Percentiles rank a stretch among this genome's conserved stretches.
Evolutionary conservation across 371 early-diverging fungal species (phyloP).

Genomic region (Mucor plumbeus): DNA sequence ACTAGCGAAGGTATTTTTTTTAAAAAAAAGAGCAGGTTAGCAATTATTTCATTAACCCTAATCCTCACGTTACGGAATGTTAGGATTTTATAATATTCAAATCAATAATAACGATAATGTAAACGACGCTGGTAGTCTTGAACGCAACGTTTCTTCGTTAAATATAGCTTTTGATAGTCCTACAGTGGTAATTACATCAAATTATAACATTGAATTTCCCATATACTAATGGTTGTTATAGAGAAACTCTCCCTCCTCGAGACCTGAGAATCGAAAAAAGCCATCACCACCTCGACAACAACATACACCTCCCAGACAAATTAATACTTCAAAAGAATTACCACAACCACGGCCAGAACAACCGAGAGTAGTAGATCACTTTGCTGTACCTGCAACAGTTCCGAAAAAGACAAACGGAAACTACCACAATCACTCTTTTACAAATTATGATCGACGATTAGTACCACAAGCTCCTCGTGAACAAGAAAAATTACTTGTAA

Average conservation of each 20-base stretch:
- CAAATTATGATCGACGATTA: not conserved
- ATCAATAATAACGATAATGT: not conserved
- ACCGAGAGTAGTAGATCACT: not conserved
- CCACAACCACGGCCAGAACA: not conserved
- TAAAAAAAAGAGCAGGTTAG: too few species aligned
- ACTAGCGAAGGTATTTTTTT: not conserved
- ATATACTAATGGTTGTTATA: not conserved
- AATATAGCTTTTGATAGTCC: constrained; percentile 5
- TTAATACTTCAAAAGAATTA: not conserved
- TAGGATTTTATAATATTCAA: too few species aligned
- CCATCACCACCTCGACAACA: not conserved
- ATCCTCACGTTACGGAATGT: too few species aligned
- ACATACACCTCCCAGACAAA: not conserved
- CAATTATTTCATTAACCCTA: too few species aligned
- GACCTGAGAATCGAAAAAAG: not conserved
- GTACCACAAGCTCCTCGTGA: constrained; percentile 1
- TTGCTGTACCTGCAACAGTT: not conserved
- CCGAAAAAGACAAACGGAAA: not conserved
- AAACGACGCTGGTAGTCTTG: constrained; percentile 8
- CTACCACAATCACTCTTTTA: not conserved
- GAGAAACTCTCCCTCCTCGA: not conserved
- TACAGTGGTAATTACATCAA: constrained; percentile 3
- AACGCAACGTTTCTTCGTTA: constrained; percentile 16
- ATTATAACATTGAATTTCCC: not conserved
- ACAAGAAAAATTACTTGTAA: not conserved